These are phyloP conservation scores for Exophiala dermatitidis DNA, from an alignment of 2,329 filamentous ascomycete species.

Conservation along the genomic window DNA sequence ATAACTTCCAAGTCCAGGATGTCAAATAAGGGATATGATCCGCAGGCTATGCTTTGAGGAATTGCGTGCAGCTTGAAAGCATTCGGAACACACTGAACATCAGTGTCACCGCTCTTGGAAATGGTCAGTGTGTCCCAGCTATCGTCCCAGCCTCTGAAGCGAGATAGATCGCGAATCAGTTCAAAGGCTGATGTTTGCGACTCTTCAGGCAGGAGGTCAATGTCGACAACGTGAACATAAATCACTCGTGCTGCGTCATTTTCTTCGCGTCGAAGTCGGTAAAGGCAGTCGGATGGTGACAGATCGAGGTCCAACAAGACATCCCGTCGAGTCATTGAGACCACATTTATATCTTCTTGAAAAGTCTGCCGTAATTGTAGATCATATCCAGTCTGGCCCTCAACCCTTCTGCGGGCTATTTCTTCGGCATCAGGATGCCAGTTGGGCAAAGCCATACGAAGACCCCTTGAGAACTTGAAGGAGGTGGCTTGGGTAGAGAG, in stretches of 20 bases:
- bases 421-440: too few species aligned
- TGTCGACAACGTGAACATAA: not conserved
- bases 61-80: conserved; percentile 1
- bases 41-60: not conserved
- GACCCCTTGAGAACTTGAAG: too few species aligned
- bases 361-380: too few species aligned
- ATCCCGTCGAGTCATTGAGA: not conserved
- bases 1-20: not conserved
- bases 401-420: too few species aligned
- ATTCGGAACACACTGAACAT: not conserved
- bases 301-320: not conserved
- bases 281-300: not conserved
- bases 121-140: conserved; percentile 1
- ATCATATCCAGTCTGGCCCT: too few species aligned
- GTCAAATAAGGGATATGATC: conserved; percentile 1
- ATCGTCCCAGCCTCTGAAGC: not conserved
- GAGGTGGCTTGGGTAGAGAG: too few species aligned
- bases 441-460: too few species aligned
- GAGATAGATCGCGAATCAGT: not conserved
- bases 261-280: not conserved
- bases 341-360: too few species aligned
- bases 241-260: not conserved
- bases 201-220: not conserved
- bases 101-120: not conserved
- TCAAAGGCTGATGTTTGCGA: not conserved